Percentiles rank a stretch among this genome's conserved stretches.
Evolutionary conservation across 2,329 filamentous ascomycete genomes (phyloP).

Genomic region (Teratosphaeria epicoccoides): DNA sequence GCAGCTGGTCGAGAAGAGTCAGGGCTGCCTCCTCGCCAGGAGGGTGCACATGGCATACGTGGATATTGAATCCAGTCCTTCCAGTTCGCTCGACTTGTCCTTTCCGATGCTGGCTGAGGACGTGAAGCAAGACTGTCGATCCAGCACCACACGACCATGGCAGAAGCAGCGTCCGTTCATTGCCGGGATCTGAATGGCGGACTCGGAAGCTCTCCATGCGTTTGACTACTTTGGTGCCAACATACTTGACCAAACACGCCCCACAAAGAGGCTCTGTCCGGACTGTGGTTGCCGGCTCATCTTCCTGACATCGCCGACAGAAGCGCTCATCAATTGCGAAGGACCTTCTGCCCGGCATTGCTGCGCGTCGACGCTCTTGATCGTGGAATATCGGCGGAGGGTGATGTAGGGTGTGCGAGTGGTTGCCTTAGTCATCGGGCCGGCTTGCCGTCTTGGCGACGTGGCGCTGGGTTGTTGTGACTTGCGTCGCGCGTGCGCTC

Average conservation of each 20-base stretch:
- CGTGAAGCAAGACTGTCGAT: slow-evolving; percentile 64
- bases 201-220: slow-evolving; percentile 59
- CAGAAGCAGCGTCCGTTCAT: slow-evolving; percentile 52
- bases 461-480: neutral
- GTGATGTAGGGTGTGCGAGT: neutral
- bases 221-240: slow-evolving; percentile 69
- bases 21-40: neutral
- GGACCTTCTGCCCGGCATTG: slow-evolving; percentile 18
- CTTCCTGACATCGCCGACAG: slow-evolving; percentile 48
- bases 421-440: neutral
- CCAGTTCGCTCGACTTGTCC: slow-evolving; percentile 55
- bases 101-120: slow-evolving; percentile 60
- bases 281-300: slow-evolving; percentile 42
- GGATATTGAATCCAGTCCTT: slow-evolving; percentile 56
- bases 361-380: too few species aligned
- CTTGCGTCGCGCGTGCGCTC: too few species aligned
- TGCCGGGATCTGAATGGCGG: slow-evolving; percentile 31
- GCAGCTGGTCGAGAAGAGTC: slow-evolving; percentile 28
- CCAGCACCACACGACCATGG: slow-evolving; percentile 76
- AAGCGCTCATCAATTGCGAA: slow-evolving; percentile 15
- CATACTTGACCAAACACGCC: slow-evolving; percentile 68
- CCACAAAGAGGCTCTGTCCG: slow-evolving; percentile 51
- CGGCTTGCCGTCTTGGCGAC: neutral
- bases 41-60: slow-evolving; percentile 37
- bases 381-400: too few species aligned